phyloP scores from a whole-genome alignment of 371 early-diverging fungal genomes.

The Mucor irregularis region DNA sequence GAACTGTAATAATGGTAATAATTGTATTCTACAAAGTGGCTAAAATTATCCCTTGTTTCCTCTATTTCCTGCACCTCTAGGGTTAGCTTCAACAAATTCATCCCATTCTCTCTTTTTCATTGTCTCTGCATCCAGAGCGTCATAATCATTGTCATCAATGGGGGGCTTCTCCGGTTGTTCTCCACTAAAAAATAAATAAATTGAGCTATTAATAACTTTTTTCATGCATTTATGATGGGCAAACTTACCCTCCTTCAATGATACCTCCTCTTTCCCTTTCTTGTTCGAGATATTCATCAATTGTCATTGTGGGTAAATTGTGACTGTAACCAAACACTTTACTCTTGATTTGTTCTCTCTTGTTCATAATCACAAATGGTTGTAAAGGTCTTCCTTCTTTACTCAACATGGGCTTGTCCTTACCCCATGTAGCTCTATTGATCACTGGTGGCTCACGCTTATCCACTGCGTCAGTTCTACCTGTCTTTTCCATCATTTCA shows the following conservation, averaged over 20 bases:
- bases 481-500: constrained; percentile 24
- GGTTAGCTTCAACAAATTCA: constrained; percentile 91
- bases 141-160: constrained; percentile 81
- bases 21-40: too few relatives aligned
- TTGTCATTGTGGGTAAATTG: constrained; percentile 94
- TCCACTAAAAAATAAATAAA: constrained; percentile 25
- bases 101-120: constrained; percentile 88
- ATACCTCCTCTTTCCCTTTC: constrained; percentile 90
- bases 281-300: constrained; percentile 91
- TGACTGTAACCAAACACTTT: constrained; percentile 88
- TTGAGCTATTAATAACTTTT: neutral
- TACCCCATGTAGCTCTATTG: constrained; percentile 35
- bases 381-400: constrained; percentile 73
- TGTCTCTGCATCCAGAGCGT: constrained; percentile 79
- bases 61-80: constrained; percentile 82
- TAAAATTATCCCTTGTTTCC: constrained; percentile 48
- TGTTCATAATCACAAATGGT: constrained; percentile 88
- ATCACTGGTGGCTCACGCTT: constrained; percentile 21
- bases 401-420: constrained; percentile 55
- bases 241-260: constrained; percentile 77
- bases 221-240: neutral
- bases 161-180: constrained; percentile 65
- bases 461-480: constrained; percentile 20
- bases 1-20: too few relatives aligned
- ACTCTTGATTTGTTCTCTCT: constrained; percentile 71